Percentiles rank a stretch among this genome's conserved stretches.
Evolutionary conservation across 1,284 basidiomycete genomes (phyloP).

Genomic region (Rhodotorula sp.): DNA sequence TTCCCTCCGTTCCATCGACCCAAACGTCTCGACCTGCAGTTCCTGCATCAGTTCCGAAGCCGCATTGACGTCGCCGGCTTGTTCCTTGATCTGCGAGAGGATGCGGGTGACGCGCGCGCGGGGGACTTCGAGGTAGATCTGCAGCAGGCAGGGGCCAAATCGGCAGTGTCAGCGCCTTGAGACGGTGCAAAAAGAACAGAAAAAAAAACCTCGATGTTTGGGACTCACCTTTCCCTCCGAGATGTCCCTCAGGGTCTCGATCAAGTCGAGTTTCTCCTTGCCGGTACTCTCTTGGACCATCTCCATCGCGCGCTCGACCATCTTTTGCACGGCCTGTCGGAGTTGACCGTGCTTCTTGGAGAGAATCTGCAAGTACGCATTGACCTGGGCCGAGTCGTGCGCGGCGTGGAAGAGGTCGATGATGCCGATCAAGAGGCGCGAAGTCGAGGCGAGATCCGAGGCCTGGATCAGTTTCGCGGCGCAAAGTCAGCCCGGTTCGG

Average conservation of each 20-base stretch:
- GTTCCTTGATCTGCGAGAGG: slow-evolving; percentile 79
- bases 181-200: no score
- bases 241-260: slow-evolving; percentile 83
- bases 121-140: slow-evolving; percentile 95
- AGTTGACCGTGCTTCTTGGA: slow-evolving; percentile 98
- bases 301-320: slow-evolving; percentile 80
- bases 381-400: slow-evolving; percentile 61
- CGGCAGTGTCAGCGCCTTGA: no score
- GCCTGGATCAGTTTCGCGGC: no score
- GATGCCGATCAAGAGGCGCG: slow-evolving; percentile 73
- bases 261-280: slow-evolving; percentile 77
- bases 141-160: no score
- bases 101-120: slow-evolving; percentile 87
- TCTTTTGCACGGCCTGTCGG: slow-evolving; percentile 81
- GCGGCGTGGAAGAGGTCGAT: slow-evolving; percentile 55
- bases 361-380: slow-evolving; percentile 68
- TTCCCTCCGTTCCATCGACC: slow-evolving; percentile 94
- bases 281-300: slow-evolving; percentile 74
- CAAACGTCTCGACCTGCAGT: slow-evolving; percentile 97
- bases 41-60: slow-evolving; percentile 83
- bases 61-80: slow-evolving; percentile 65
- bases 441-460: slow-evolving; percentile 86
- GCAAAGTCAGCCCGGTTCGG: no score
- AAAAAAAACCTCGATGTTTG: no score
- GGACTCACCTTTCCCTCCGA: slow-evolving; percentile 82